Evolutionary conservation across 352 stramenopile species (phyloP), one percentile per base, ranked within the genome.

Genomic region (Globisporangium emineosum): DNA sequence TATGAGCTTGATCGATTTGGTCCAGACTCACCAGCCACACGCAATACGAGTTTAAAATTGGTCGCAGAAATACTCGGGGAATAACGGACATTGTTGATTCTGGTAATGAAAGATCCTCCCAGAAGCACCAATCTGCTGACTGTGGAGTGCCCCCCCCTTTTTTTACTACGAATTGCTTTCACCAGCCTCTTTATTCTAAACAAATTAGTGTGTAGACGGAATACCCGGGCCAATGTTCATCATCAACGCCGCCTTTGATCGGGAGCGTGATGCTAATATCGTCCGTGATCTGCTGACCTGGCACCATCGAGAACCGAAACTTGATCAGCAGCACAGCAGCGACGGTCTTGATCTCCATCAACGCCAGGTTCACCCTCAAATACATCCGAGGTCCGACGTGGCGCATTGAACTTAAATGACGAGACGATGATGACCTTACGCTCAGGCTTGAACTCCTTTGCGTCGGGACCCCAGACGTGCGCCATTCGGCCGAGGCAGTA

Each of bases 331-430:
- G 32, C n/a, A n/a, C n/a, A n/a, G n/a, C n/a, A 47, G 87, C 57
- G 6, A 76, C 64, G 3, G 67, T 67, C 53, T 79, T 77, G 29
- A 74, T 60, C 63, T 78, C 66, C 50, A 72, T 65, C 35, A 78
- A 27, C 35, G 12, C 35, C 10, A 42, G 35, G 12, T 5, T 42
- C 35, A 42, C 17, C 12, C 83, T 83, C 19, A 89, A 67, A 54
- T 80, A 93, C 19, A 77, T 63, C 15, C 82, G 65, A 3, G 72
- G 72, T 7, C 80, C 82, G 29, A 68, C 77, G 56, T 80, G 77
- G 63, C 1, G 67, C 62, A 33, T 67, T 62, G 57, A 86, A 90
- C 60, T 79, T 72, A 60, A 70, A 88, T 33, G 69, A 29, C 1
- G 69, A 75, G 9, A 71, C 60, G 1, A 54, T 54, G 23, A 62